These are phyloP conservation scores for Filosporella fistucella DNA, from an alignment of 495 filamentous ascomycete species.

Conservation along the genomic window DNA sequence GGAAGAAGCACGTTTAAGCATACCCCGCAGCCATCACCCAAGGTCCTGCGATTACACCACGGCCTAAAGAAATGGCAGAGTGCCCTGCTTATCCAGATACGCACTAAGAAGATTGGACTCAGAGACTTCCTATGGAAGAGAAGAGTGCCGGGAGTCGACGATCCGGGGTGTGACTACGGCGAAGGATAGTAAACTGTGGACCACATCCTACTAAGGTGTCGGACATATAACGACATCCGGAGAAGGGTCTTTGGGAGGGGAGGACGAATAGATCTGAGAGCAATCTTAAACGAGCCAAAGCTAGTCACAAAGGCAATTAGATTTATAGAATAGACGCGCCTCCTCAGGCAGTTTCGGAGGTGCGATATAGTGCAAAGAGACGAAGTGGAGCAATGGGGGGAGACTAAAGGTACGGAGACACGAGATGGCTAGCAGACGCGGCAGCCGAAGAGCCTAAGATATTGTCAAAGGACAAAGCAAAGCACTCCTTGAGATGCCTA, in stretches of 20 bases:
- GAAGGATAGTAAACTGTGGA: slow-evolving; percentile 4
- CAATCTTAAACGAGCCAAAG: slow-evolving; percentile 9
- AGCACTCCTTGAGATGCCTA: slow-evolving; percentile 4
- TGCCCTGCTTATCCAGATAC: slow-evolving; percentile 6
- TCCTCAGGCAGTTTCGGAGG: slow-evolving; percentile 5
- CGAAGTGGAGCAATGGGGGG: no score
- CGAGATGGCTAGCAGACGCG: no score
- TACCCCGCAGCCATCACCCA: background rate
- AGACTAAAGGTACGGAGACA: no score
- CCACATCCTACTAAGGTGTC: slow-evolving; percentile 6
- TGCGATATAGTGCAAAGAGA: no score
- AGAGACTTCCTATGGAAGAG: slow-evolving; percentile 8
- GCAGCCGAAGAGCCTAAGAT: no score
- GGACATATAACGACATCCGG: slow-evolving; percentile 6
- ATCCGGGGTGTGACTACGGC: slow-evolving; percentile 8
- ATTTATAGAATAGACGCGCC: slow-evolving; percentile 10
- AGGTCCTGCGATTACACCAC: slow-evolving; percentile 3
- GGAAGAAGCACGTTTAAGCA: slow-evolving; percentile 1
- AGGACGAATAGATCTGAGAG: slow-evolving; percentile 2
- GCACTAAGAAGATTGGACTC: slow-evolving; percentile 11
- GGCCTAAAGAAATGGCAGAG: background rate
- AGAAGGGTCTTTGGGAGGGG: no score
- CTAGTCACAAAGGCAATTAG: slow-evolving; percentile 4
- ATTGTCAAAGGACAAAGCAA: no score
- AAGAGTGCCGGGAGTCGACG: slow-evolving; percentile 11